Conservation (phyloP, 176 grass and related monocot genomes). For the Oryza coarctata region DNA sequence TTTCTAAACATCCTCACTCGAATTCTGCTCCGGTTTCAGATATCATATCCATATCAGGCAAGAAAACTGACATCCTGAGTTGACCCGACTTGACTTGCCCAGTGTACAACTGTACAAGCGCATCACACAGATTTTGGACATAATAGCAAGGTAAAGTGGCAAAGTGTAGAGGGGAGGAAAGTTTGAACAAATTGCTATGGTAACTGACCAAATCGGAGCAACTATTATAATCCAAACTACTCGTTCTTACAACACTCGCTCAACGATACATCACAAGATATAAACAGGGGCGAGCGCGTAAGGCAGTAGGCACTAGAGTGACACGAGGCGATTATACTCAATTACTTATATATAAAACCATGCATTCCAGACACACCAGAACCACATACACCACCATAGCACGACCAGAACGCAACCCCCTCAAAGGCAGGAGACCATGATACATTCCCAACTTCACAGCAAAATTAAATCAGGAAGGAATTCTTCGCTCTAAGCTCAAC, state of each 20-base stretch:
- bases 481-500: constrained; percentile 26
- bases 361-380: constrained; percentile 36
- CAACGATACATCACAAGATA: constrained; percentile 24
- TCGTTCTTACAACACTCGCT: constrained; percentile 30
- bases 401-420: constrained; percentile 18
- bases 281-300: constrained; percentile 12
- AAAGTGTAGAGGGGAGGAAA: too few relatives aligned
- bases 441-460: constrained; percentile 43
- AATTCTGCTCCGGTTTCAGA: too few relatives aligned
- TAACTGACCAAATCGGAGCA: not conserved
- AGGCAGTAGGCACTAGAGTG: not conserved
- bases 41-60: too few relatives aligned
- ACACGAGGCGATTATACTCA: constrained; percentile 18
- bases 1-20: too few relatives aligned
- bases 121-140: too few relatives aligned
- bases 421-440: constrained; percentile 18
- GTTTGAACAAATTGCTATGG: not conserved
- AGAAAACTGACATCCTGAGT: too few relatives aligned
- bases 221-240: constrained; percentile 24
- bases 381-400: constrained; percentile 33
- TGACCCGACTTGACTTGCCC: too few relatives aligned
- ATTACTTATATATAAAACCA: constrained; percentile 34
- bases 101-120: too few relatives aligned
- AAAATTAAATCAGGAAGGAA: constrained; percentile 55
- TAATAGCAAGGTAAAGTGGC: too few relatives aligned